Evolutionary conservation across 2,329 filamentous ascomycete genomes (phyloP).

Genomic region (Emmonsiellopsis sp.): DNA sequence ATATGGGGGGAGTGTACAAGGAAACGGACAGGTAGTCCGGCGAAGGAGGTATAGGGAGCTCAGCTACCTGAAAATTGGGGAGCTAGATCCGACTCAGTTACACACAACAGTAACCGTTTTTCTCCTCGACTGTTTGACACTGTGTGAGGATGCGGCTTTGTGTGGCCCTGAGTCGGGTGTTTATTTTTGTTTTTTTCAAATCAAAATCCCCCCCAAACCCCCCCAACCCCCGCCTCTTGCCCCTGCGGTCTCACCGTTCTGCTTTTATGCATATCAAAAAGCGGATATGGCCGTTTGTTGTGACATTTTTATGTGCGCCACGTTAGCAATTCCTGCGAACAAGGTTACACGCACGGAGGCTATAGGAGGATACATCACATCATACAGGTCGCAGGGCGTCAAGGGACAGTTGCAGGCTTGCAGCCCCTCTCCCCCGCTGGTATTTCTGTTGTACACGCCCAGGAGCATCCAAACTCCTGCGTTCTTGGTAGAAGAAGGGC

Average conservation of each 20-base stretch:
- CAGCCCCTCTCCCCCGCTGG: too few species aligned
- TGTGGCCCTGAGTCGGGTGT: neutral
- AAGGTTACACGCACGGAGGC: conserved; percentile 1
- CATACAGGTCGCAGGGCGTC: neutral
- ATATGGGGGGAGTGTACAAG: neutral
- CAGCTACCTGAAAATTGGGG: neutral
- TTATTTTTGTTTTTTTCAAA: neutral
- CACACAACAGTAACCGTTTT: neutral
- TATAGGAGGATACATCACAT: neutral
- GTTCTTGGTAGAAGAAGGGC: neutral
- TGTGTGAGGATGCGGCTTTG: neutral
- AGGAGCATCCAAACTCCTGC: neutral
- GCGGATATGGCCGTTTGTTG: conserved; percentile 1
- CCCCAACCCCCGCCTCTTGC: neutral
- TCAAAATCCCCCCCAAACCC: neutral
- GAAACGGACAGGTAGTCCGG: neutral
- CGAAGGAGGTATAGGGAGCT: neutral
- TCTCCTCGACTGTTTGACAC: neutral
- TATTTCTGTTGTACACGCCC: neutral
- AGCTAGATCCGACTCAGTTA: neutral
- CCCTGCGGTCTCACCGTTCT: neutral
- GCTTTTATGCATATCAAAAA: conserved; percentile 1
- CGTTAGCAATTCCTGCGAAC: neutral
- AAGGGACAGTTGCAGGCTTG: too few species aligned
- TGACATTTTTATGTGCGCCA: conserved; percentile 1